A percentile compares a stretch with the other conserved stretches of the same genome.
Evolutionary conservation across 129 eudicot genomes (phyloP).

Genomic region (Deinandra increscens): DNA sequence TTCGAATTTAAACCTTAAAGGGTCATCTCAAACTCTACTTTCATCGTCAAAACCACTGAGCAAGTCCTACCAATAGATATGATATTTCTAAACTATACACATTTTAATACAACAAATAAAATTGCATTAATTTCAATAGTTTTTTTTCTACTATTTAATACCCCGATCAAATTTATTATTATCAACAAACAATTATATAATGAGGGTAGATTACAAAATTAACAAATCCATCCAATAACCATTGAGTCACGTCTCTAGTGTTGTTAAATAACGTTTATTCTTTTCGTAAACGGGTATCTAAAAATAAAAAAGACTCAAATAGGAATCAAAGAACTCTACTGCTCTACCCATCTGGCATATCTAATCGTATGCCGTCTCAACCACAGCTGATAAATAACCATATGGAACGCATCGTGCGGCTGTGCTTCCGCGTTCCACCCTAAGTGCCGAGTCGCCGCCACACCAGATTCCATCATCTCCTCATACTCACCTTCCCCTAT

Average conservation of each 20-base stretch:
- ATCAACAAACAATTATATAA: constrained; percentile 1
- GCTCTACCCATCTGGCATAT: constrained; percentile 51
- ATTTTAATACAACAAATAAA: no score
- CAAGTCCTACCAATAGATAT: no score
- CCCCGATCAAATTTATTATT: no score
- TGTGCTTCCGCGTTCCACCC: constrained; percentile 79
- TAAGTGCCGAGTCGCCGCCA: constrained; percentile 64
- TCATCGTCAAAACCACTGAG: no score
- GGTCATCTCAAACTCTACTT: no score
- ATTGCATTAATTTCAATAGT: no score
- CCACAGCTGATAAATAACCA: constrained; percentile 97
- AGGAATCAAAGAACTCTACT: constrained; percentile 3
- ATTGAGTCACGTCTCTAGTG: constrained; percentile 11
- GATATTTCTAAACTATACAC: no score
- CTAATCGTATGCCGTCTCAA: constrained; percentile 80
- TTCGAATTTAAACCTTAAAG: no score
- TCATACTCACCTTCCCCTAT: constrained; percentile 42
- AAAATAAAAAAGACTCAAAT: background rate
- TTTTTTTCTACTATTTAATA: no score
- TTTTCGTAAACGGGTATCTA: background rate
- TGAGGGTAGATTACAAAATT: background rate
- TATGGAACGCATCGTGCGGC: constrained; percentile 87
- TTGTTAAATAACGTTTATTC: background rate
- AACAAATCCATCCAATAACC: background rate
- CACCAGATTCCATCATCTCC: constrained; percentile 65